These are phyloP conservation scores for Ogataea sp. DNA, from an alignment of 805 yeast species.

Conservation along the genomic window DNA sequence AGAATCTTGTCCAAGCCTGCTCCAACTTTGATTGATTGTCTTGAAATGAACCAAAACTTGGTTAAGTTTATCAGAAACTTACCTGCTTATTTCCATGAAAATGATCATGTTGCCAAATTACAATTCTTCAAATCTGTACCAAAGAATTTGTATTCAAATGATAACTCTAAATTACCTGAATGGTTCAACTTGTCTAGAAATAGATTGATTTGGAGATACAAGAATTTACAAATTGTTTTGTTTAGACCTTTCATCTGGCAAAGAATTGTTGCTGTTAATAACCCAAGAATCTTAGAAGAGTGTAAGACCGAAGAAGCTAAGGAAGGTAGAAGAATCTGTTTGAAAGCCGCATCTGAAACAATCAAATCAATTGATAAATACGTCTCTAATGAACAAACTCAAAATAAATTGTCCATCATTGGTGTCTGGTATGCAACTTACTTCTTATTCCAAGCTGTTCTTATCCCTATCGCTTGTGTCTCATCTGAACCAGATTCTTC, in stretches of 20 bases:
- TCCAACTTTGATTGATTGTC: constrained; percentile 41
- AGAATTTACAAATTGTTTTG: constrained; percentile 45
- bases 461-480: constrained; percentile 48
- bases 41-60: constrained; percentile 37
- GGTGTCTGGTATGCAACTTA: constrained; percentile 59
- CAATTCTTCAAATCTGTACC: constrained; percentile 18
- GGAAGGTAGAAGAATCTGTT: constrained; percentile 42
- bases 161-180: constrained; percentile 25
- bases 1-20: constrained; percentile 37
- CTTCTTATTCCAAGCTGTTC: constrained; percentile 54
- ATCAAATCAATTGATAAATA: constrained; percentile 40
- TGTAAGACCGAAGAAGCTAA: constrained; percentile 35
- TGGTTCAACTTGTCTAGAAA: constrained; percentile 50
- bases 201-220: constrained; percentile 51
- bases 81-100: constrained; percentile 41
- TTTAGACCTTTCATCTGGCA: constrained; percentile 53
- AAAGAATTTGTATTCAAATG: constrained; percentile 11
- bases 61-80: constrained; percentile 30
- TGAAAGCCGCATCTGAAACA: constrained; percentile 43
- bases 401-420: constrained; percentile 29
- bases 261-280: constrained; percentile 32
- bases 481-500: constrained; percentile 42
- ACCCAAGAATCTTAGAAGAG: constrained; percentile 22
- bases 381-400: constrained; percentile 8
- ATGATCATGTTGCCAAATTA: constrained; percentile 22